phyloP scores from a whole-genome alignment of 2,329 filamentous ascomycete genomes.

The Amphichorda felina region DNA sequence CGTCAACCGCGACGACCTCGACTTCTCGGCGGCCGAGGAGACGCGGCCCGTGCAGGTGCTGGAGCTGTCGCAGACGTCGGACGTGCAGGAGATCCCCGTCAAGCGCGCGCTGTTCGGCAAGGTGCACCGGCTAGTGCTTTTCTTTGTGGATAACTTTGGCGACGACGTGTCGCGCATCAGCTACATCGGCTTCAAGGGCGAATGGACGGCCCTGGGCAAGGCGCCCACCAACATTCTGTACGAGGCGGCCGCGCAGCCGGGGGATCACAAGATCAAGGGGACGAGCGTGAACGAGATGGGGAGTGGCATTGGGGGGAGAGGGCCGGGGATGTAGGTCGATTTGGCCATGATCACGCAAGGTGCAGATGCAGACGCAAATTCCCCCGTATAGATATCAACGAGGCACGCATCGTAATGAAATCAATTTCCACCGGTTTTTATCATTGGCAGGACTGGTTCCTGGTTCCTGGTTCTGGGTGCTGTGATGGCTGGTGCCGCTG shows the following conservation, averaged over 20 bases:
- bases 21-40: slow-evolving; percentile 68
- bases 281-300: slow-evolving; percentile 42
- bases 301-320: slow-evolving; percentile 35
- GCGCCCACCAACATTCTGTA: slow-evolving; percentile 75
- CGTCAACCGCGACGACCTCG: slow-evolving; percentile 76
- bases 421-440: too few relatives aligned
- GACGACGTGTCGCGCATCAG: slow-evolving; percentile 68
- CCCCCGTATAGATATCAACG: background rate
- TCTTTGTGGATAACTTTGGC: slow-evolving; percentile 86
- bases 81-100: slow-evolving; percentile 79
- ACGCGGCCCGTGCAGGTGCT: slow-evolving; percentile 62
- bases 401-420: background rate
- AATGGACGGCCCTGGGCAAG: slow-evolving; percentile 73
- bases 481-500: background rate
- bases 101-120: slow-evolving; percentile 82
- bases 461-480: too few relatives aligned
- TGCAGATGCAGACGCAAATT: background rate
- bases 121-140: slow-evolving; percentile 71
- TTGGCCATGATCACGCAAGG: too few relatives aligned
- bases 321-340: slow-evolving; percentile 17
- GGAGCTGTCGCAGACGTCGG: slow-evolving; percentile 63
- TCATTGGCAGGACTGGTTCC: too few relatives aligned
- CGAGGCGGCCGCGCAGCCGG: slow-evolving; percentile 85
- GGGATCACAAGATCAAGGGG: slow-evolving; percentile 65
- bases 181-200: slow-evolving; percentile 88